These are phyloP conservation scores for Tulasnella calospora DNA, from an alignment of 768 basidiomycete species.

Conservation along the genomic window DNA sequence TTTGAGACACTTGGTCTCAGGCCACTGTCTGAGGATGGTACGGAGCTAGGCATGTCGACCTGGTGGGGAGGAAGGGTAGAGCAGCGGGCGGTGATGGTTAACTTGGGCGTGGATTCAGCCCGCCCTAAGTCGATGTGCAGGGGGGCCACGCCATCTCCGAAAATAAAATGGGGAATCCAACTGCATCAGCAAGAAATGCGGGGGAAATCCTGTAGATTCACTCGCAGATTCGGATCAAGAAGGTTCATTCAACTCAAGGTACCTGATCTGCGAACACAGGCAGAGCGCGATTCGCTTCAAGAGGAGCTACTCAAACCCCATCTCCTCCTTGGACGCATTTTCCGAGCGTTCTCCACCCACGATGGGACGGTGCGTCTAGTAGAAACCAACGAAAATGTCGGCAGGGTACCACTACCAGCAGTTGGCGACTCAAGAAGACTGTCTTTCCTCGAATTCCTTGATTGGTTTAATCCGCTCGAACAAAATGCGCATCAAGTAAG, in stretches of 20 bases:
- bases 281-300: slow-evolving; percentile 32
- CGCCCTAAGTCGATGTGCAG: neutral
- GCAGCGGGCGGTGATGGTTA: slow-evolving; percentile 10
- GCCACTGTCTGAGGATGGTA: slow-evolving; percentile 29
- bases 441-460: slow-evolving; percentile 47
- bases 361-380: slow-evolving; percentile 51
- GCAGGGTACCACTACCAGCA: neutral
- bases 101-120: neutral
- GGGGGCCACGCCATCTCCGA: neutral
- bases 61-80: slow-evolving; percentile 61
- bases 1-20: slow-evolving; percentile 44
- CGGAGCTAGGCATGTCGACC: slow-evolving; percentile 8
- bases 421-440: slow-evolving; percentile 26
- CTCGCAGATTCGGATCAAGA: slow-evolving; percentile 61
- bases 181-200: slow-evolving; percentile 48
- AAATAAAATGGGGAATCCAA: slow-evolving; percentile 37
- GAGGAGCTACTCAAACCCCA: slow-evolving; percentile 50
- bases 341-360: slow-evolving; percentile 57
- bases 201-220: slow-evolving; percentile 53
- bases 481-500: slow-evolving; percentile 50
- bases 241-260: slow-evolving; percentile 43
- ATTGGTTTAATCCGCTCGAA: slow-evolving; percentile 52
- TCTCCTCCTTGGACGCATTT: slow-evolving; percentile 51
- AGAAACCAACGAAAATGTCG: slow-evolving; percentile 47
- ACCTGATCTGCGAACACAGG: neutral